phyloP scores from a whole-genome alignment of 257 asterid genomes.

The Solanum corneliomulleri region DNA sequence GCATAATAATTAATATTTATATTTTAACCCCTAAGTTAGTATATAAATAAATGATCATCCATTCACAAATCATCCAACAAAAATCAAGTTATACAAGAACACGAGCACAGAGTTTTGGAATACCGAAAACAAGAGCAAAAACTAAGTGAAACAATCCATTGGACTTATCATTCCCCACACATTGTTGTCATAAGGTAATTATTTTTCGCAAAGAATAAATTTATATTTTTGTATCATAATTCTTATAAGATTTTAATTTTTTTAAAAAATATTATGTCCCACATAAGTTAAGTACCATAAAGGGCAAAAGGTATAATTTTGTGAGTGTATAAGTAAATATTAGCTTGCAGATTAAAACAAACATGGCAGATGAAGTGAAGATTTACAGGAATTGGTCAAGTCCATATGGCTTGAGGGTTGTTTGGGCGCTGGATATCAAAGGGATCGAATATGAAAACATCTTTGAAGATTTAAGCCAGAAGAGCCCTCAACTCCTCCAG shows the following conservation, averaged over 20 bases:
- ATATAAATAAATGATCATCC: no score
- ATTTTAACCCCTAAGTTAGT: no score
- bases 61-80: no score
- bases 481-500: constrained; percentile 43
- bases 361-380: constrained; percentile 61
- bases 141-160: neutral
- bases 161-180: neutral
- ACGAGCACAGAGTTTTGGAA: neutral
- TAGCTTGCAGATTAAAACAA: neutral
- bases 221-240: no score
- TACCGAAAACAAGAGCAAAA: neutral
- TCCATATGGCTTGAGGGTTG: constrained; percentile 35
- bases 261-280: no score
- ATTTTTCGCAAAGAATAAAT: no score
- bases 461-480: constrained; percentile 40
- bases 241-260: neutral
- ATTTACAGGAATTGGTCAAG: constrained; percentile 71
- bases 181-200: neutral
- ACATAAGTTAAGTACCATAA: neutral
- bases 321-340: neutral
- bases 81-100: no score
- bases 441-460: constrained; percentile 39
- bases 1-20: no score
- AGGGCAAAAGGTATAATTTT: neutral
- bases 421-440: constrained; percentile 49